Evolutionary conservation across 768 basidiomycete genomes (phyloP), one percentile per base, ranked within the genome.

Genomic region (Leucocoprinus sp.): DNA sequence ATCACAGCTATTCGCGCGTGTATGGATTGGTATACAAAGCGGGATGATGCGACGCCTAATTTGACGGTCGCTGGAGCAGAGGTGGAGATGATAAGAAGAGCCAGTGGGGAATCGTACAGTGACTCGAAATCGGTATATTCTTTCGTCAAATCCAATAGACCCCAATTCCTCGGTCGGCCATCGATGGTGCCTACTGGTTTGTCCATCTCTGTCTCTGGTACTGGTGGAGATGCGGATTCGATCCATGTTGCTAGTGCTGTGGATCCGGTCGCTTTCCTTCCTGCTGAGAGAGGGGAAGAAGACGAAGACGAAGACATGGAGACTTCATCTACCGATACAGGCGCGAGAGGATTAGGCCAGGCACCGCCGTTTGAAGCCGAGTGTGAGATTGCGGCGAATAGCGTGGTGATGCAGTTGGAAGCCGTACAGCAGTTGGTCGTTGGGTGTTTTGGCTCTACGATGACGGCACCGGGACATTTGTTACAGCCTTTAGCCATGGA

Each of bases 321-420:
- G 33, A 71, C 70, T 3, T 74, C 74, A 0, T 61, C 67, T 1
- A 67, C 67, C 0, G 71, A 72, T 23, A 66, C 68, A 12, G 60
- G 65, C 3, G 54, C 59, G 19, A 28, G 29, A 2, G 11, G 26
- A 27, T 64, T 65, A 4, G 26, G 5, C 5, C 57, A 54, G 17
- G 55, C 49, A 0, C 79, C 80, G 0, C 88, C 88, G 0, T 72
- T 89, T 53, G 68, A 74, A 14, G 58, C 59, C 18, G 65, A 64
- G 4, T 82, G 84, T 49, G 78, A 80, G 43, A 60, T 91, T 4
- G 80, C 84, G 14, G 86, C 75, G 5, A 88, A 84, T 52, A 74
- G 82, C 1, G 67, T 73, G 2, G 62, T 75, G 2, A 78, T 89
- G 7, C 93, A 96, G 64, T 64, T 93, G 53, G 91, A 95, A 47